Conservation (phyloP, 495 filamentous ascomycete species). For the Talaromyces stipitatus region DNA sequence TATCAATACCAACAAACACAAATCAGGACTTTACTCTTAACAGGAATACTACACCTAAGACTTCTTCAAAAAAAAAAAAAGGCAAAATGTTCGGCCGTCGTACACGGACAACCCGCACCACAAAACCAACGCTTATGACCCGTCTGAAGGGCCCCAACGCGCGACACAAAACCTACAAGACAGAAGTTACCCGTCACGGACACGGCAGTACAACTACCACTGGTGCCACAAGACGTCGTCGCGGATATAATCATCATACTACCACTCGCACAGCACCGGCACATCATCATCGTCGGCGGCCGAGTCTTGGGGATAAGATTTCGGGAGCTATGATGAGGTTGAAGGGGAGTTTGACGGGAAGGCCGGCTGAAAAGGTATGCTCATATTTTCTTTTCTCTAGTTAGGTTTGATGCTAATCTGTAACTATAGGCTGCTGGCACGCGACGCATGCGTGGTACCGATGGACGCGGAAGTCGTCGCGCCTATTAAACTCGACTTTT, state of each 20-base stretch:
- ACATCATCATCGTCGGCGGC: constrained; percentile 51
- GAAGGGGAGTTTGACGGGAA: constrained; percentile 51
- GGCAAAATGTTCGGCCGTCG: constrained; percentile 21
- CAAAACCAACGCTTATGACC: constrained; percentile 40
- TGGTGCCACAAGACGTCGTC: not conserved
- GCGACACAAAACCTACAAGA: constrained; percentile 19
- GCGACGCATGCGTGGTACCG: constrained; percentile 63
- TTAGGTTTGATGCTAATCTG: constrained; percentile 3
- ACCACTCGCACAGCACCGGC: constrained; percentile 18
- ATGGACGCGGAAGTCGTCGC: constrained; percentile 45
- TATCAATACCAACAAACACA: not conserved
- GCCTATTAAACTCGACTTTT: not conserved
- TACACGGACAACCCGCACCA: constrained; percentile 25
- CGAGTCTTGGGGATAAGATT: constrained; percentile 59
- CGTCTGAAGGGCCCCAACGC: constrained; percentile 21
- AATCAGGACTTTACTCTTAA: not conserved
- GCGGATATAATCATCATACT: constrained; percentile 5
- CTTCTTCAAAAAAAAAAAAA: not conserved
- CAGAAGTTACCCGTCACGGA: constrained; percentile 8
- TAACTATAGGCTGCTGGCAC: constrained; percentile 58
- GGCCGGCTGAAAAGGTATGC: constrained; percentile 57
- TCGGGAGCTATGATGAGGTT: constrained; percentile 60
- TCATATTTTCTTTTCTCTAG: not conserved
- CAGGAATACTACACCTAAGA: not conserved
- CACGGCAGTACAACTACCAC: not conserved